These are phyloP conservation scores for Ceriops decandra DNA, from an alignment of 345 rosid genomes.

Conservation along the genomic window DNA sequence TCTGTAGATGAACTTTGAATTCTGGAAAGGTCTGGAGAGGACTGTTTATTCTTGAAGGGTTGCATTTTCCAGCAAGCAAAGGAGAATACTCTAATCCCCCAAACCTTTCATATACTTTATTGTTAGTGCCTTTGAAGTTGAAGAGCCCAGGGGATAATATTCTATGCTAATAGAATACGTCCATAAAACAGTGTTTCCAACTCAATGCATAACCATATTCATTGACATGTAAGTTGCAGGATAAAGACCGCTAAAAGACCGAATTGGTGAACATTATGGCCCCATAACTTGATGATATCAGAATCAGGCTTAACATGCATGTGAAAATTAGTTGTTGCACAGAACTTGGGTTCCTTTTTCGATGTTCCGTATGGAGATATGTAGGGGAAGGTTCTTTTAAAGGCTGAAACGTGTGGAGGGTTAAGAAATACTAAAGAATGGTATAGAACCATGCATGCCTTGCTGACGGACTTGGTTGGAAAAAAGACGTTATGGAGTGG, in stretches of 20 bases:
- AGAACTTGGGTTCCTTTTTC: background rate
- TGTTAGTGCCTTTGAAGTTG: background rate
- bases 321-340: background rate
- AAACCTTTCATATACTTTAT: background rate
- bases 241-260: background rate
- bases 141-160: background rate
- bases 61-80: too few species aligned
- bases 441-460: too few species aligned
- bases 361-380: background rate
- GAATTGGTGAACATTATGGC: background rate
- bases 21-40: too few species aligned
- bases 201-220: background rate
- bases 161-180: background rate
- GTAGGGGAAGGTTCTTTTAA: background rate
- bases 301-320: background rate
- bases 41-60: too few species aligned
- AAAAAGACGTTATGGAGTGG: too few species aligned
- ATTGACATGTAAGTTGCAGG: background rate
- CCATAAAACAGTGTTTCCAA: background rate
- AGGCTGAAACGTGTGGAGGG: too few species aligned
- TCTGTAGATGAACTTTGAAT: too few species aligned
- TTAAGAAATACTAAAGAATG: too few species aligned
- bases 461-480: too few species aligned
- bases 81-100: too few species aligned
- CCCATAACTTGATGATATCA: background rate